phyloP scores from a whole-genome alignment of 306 rosid genomes.

The Phaseolus lunatus region DNA sequence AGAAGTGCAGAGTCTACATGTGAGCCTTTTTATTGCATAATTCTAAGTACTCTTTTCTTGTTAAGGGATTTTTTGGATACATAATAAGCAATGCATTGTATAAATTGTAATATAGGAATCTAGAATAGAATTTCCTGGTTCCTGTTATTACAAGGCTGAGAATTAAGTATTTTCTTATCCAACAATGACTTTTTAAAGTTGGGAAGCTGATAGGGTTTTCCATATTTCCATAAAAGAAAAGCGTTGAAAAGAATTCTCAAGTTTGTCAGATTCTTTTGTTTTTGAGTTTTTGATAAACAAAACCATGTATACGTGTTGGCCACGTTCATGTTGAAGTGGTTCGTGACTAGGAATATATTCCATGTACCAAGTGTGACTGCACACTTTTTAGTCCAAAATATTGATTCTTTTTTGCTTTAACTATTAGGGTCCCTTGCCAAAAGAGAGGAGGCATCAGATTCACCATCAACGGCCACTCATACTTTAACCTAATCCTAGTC shows the following conservation, averaged over 20 bases:
- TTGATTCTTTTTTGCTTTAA: neutral
- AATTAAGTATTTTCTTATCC: neutral
- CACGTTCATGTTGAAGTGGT: neutral
- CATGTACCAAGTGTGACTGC: neutral
- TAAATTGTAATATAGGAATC: neutral
- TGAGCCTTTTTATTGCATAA: neutral
- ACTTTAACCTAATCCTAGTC: slow-evolving; percentile 76
- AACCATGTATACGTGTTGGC: neutral
- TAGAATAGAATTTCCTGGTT: neutral
- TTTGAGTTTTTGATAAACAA: neutral
- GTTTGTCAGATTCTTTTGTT: neutral
- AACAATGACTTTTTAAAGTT: neutral
- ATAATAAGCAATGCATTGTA: neutral
- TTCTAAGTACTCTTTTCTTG: neutral
- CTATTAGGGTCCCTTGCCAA: slow-evolving; percentile 68
- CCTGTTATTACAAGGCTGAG: neutral
- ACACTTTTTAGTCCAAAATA: neutral
- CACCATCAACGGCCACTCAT: slow-evolving; percentile 80
- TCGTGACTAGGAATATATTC: slow-evolving; percentile 36
- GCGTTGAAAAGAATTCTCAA: neutral
- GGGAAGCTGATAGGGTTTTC: neutral
- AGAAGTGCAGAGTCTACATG: neutral
- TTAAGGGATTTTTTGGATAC: neutral
- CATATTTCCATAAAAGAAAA: neutral
- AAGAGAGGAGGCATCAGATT: slow-evolving; percentile 83